These are phyloP conservation scores for Linderniella brevidens DNA, from an alignment of 257 asterid species.

Conservation along the genomic window DNA sequence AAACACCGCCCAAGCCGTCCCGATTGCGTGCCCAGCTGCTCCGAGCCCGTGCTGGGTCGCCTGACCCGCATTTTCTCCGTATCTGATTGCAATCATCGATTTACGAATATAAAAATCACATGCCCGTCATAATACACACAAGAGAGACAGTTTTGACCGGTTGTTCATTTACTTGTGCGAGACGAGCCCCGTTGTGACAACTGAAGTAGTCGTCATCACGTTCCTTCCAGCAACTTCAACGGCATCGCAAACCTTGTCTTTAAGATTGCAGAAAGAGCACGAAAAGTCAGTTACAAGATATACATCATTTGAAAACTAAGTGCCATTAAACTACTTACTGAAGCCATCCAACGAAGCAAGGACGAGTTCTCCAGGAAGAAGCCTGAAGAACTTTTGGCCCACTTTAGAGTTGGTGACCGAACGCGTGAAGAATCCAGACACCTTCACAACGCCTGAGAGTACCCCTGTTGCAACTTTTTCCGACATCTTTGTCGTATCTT, in stretches of 20 bases:
- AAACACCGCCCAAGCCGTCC: slow-evolving; percentile 90
- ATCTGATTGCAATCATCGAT: slow-evolving; percentile 20
- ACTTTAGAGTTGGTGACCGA: slow-evolving; percentile 55
- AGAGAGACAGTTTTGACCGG: too few species aligned
- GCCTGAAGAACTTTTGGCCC: slow-evolving; percentile 75
- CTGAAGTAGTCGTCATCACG: slow-evolving; percentile 75
- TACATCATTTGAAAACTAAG: too few species aligned
- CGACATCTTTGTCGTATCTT: slow-evolving; percentile 67
- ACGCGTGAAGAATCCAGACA: slow-evolving; percentile 74
- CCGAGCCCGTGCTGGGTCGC: slow-evolving; percentile 67
- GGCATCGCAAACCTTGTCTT: slow-evolving; percentile 78
- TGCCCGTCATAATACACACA: too few species aligned
- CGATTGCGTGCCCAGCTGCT: slow-evolving; percentile 83
- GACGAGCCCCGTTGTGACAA: slow-evolving; percentile 80
- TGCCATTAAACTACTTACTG: slow-evolving; percentile 47
- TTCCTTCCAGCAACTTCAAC: slow-evolving; percentile 90
- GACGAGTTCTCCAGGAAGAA: slow-evolving; percentile 78
- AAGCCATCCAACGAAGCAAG: slow-evolving; percentile 93
- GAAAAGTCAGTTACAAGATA: neutral
- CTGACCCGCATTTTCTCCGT: slow-evolving; percentile 80
- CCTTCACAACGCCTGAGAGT: slow-evolving; percentile 73
- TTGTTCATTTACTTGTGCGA: slow-evolving; percentile 63
- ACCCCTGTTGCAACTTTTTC: slow-evolving; percentile 56
- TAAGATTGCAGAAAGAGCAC: too few species aligned
- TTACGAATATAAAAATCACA: too few species aligned